Evolutionary conservation across 2,329 filamentous ascomycete genomes (phyloP).

Genomic region (Aspergillus aculeatinus): DNA sequence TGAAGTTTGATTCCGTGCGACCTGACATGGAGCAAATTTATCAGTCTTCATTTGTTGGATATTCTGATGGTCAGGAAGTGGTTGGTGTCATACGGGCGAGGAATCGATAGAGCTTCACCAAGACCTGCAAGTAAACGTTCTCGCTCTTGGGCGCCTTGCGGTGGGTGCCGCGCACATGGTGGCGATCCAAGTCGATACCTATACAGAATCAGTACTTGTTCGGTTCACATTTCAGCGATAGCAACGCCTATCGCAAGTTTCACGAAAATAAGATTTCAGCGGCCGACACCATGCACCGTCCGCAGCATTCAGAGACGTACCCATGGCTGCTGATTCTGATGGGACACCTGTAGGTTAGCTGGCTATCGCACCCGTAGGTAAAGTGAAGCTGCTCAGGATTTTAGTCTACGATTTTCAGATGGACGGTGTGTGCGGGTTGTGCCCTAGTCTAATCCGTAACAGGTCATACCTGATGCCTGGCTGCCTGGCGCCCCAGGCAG

Average conservation of each 20-base stretch:
- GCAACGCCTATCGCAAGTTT: neutral
- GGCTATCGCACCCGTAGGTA: constrained; percentile 42
- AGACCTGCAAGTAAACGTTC: constrained; percentile 94
- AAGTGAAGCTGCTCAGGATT: constrained; percentile 38
- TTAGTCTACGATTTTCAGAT: constrained; percentile 42
- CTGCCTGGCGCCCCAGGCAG: neutral
- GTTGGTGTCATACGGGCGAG: constrained; percentile 68
- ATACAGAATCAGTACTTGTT: constrained; percentile 18
- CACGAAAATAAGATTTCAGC: neutral
- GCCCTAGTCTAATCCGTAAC: constrained; percentile 42
- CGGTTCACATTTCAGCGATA: neutral
- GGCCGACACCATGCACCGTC: neutral
- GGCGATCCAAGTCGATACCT: constrained; percentile 60
- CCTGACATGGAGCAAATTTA: constrained; percentile 52
- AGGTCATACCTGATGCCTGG: constrained; percentile 10
- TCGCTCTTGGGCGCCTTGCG: constrained; percentile 96
- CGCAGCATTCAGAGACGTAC: constrained; percentile 30
- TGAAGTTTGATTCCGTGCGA: constrained; percentile 96
- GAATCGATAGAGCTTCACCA: constrained; percentile 99
- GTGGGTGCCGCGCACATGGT: constrained; percentile 68
- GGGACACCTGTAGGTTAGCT: constrained; percentile 41
- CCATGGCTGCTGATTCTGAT: constrained; percentile 46
- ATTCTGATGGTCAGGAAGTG: neutral
- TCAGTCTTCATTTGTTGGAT: constrained; percentile 12
- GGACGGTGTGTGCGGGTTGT: constrained; percentile 45